A percentile compares a stretch with the other conserved stretches of the same genome.
phyloP scores from a whole-genome alignment of 1,284 basidiomycete species.

The Ceratobasidium sp. region DNA sequence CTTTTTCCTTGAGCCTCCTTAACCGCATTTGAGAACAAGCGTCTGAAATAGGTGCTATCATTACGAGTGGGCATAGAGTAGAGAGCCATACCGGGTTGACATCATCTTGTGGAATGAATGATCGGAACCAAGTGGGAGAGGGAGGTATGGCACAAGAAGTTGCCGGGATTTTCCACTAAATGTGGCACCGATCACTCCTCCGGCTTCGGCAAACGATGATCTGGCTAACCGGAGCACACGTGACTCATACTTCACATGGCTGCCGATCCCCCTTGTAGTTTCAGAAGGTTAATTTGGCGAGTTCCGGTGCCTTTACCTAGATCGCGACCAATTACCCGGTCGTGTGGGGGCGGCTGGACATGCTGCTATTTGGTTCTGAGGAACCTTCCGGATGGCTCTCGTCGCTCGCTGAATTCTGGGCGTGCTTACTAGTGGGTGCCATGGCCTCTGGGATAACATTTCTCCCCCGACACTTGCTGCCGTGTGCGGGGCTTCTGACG shows the following conservation, averaged over 20 bases:
- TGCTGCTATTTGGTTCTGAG: slow-evolving; percentile 6
- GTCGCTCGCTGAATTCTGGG: slow-evolving; percentile 4
- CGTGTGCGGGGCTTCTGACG: slow-evolving; percentile 13
- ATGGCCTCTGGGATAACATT: slow-evolving; percentile 22
- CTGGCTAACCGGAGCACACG: neutral
- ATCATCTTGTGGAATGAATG: too few relatives aligned
- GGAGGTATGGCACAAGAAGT: too few relatives aligned
- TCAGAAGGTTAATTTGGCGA: slow-evolving; percentile 14
- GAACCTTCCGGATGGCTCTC: slow-evolving; percentile 2
- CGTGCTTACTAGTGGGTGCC: neutral
- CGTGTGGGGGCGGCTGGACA: neutral
- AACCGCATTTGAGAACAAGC: too few relatives aligned
- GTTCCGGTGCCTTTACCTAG: slow-evolving; percentile 32
- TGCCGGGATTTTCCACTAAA: too few relatives aligned
- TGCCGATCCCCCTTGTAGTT: slow-evolving; percentile 8
- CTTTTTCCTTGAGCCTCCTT: too few relatives aligned
- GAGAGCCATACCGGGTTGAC: too few relatives aligned
- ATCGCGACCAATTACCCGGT: neutral
- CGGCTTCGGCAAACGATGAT: slow-evolving; percentile 8
- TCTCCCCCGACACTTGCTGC: slow-evolving; percentile 1
- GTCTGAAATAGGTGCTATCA: too few relatives aligned
- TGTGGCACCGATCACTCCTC: too few relatives aligned
- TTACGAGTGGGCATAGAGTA: too few relatives aligned
- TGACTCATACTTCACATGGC: neutral
- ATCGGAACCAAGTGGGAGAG: too few relatives aligned